Conservation (phyloP, 169 alveolate species). For the Plasmodium berghei region DNA sequence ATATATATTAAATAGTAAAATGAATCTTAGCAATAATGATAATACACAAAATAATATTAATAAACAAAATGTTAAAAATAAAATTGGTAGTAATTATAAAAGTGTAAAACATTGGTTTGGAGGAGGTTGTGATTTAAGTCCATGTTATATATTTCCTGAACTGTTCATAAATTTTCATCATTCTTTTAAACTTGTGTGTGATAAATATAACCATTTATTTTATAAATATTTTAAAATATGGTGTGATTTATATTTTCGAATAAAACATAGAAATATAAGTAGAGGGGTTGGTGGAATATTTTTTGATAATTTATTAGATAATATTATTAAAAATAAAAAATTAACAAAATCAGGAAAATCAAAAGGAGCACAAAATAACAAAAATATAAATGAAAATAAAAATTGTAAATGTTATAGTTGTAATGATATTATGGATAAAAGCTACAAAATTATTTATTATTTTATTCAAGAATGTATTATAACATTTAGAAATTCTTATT, state of each 20-base stretch:
- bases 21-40: background rate
- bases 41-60: background rate
- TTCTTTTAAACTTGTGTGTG: slow-evolving; percentile 85
- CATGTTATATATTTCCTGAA: slow-evolving; percentile 87
- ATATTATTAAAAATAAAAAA: slow-evolving; percentile 21
- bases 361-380: background rate
- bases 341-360: slow-evolving; percentile 13
- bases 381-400: background rate
- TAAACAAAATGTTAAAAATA: slow-evolving; percentile 6
- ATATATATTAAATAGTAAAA: no score
- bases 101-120: slow-evolving; percentile 92
- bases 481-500: slow-evolving; percentile 78
- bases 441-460: slow-evolving; percentile 50
- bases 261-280: slow-evolving; percentile 85
- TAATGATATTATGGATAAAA: slow-evolving; percentile 61
- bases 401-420: slow-evolving; percentile 67
- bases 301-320: slow-evolving; percentile 88
- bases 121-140: slow-evolving; percentile 93
- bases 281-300: slow-evolving; percentile 94
- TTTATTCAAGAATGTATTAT: slow-evolving; percentile 75
- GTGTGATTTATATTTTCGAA: slow-evolving; percentile 90
- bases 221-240: slow-evolving; percentile 87
- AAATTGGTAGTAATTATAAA: slow-evolving; percentile 40
- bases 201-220: slow-evolving; percentile 79
- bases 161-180: slow-evolving; percentile 88